A percentile compares a stretch with the other conserved stretches of the same genome.
phyloP scores from a whole-genome alignment of 179 eudicot species.

The Corrigiola litoralis region DNA sequence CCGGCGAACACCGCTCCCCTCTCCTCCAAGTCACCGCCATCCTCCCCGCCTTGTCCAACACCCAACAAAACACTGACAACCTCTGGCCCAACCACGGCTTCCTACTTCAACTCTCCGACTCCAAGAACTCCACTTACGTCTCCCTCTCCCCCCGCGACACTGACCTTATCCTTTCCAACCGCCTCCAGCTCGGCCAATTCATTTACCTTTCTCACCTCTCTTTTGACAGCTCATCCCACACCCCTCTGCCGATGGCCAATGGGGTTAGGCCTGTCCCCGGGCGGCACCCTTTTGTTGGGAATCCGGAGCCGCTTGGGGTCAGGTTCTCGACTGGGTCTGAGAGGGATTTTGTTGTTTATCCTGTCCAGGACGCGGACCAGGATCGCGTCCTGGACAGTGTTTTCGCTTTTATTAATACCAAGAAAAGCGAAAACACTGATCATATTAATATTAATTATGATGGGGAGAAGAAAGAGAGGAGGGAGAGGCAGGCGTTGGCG shows the following conservation, averaged over 20 bases:
- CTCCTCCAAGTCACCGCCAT: constrained; percentile 84
- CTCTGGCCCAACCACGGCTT: constrained; percentile 68
- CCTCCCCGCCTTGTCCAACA: constrained; percentile 51
- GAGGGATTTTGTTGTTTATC: constrained; percentile 64
- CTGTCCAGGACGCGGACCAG: constrained; percentile 48
- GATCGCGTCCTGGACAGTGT: too few species aligned
- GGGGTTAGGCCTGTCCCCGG: constrained; percentile 70
- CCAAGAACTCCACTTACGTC: constrained; percentile 75
- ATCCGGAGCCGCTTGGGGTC: constrained; percentile 46
- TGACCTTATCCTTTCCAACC: constrained; percentile 73
- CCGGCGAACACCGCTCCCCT: constrained; percentile 91
- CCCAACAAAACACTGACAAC: constrained; percentile 14
- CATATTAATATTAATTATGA: too few species aligned
- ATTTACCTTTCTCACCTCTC: constrained; percentile 60
- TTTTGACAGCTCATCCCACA: constrained; percentile 26
- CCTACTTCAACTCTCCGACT: constrained; percentile 76
- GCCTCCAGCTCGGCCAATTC: constrained; percentile 84
- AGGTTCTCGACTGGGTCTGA: constrained; percentile 22
- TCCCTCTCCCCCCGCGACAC: constrained; percentile 58
- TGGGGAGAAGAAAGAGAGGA: constrained; percentile 4
- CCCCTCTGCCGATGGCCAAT: constrained; percentile 48
- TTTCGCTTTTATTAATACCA: too few species aligned
- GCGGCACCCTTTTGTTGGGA: constrained; percentile 63
- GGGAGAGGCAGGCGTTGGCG: constrained; percentile 34
- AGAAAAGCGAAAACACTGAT: too few species aligned